Evolutionary conservation across 208 protist genomes (phyloP), one percentile per base, ranked within the genome.

Genomic region (Leishmania major): DNA sequence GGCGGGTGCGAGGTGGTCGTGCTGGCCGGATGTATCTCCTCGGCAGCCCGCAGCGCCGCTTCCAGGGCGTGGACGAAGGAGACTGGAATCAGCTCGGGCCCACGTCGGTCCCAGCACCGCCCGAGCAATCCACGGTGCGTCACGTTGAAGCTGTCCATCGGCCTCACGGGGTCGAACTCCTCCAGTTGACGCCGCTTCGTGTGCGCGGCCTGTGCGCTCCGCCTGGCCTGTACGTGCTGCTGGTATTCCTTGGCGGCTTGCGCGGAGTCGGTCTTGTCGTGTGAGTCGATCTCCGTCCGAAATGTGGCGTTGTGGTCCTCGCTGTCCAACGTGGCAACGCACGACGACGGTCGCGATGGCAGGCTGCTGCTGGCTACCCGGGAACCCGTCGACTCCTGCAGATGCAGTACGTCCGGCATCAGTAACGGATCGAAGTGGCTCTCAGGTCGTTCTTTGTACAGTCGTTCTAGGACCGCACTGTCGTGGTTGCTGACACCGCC

Each of bases 41-140:
- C 73, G 31, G 77, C 40, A 13, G 70, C 78, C 37, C 51, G 55
- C 31, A 85, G 43, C 35, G 67, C 82, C 43, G 75, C 64, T 35
- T 83, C 82, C 25, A 91, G 51, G 37, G 78, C 69, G 82, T 90
- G 77, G 10, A 90, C 80, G 35, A 92, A 87, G 49, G 82, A 84
- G 19, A 91, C 84, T 2, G 87, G 83, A 31, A 85, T 67, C 28
- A 92, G 64, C 87, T 95, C 89, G 55, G 88, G 69, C n/a, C 72
- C 77, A 6, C 89, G 91, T 25, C 88, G 88, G 77, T 95, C 91
- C 89, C 91, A 95, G 82, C 94, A 97, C 17, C 94, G 90, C 2
- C 94, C 94, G 25, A 97, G 84, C 62, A 97, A 70, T 3, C 82
- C 73, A 22, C 87, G 82, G 78, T 96, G 93, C 1, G 90, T 94